Evolutionary conservation across 1,284 basidiomycete genomes (phyloP).

Genomic region (Ustilago bromivora): DNA sequence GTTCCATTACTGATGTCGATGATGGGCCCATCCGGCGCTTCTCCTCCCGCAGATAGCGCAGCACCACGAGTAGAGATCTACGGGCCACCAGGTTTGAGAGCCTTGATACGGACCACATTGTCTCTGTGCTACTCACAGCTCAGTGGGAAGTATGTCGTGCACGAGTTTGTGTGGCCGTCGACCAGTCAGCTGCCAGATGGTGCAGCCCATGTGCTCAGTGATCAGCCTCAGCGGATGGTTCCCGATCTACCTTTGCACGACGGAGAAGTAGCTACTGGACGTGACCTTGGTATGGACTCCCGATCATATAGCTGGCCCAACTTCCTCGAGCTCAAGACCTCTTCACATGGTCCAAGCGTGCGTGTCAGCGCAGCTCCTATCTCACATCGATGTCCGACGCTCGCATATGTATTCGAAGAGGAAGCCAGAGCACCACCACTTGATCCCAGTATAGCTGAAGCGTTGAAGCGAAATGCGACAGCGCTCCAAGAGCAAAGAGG

Average conservation of each 20-base stretch:
- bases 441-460: constrained; percentile 40
- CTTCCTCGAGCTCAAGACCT: constrained; percentile 43
- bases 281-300: constrained; percentile 55
- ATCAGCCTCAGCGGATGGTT: constrained; percentile 35
- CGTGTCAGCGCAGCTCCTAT: constrained; percentile 65
- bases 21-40: constrained; percentile 56
- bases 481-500: constrained; percentile 52
- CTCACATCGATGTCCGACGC: constrained; percentile 63
- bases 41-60: constrained; percentile 15
- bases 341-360: constrained; percentile 38
- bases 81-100: constrained; percentile 63
- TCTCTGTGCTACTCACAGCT: constrained; percentile 64
- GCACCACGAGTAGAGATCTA: constrained; percentile 59
- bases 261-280: constrained; percentile 56
- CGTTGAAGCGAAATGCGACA: constrained; percentile 56
- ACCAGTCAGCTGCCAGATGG: constrained; percentile 10
- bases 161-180: constrained; percentile 64
- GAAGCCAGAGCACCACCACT: constrained; percentile 44
- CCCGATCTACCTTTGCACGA: constrained; percentile 60
- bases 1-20: constrained; percentile 66
- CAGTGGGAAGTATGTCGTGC: constrained; percentile 61
- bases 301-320: constrained; percentile 57
- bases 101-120: constrained; percentile 62
- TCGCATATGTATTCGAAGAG: constrained; percentile 65
- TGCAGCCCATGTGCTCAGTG: constrained; percentile 20